Conservation (phyloP, 495 filamentous ascomycete species). For the Annulohypoxylon nitens region DNA sequence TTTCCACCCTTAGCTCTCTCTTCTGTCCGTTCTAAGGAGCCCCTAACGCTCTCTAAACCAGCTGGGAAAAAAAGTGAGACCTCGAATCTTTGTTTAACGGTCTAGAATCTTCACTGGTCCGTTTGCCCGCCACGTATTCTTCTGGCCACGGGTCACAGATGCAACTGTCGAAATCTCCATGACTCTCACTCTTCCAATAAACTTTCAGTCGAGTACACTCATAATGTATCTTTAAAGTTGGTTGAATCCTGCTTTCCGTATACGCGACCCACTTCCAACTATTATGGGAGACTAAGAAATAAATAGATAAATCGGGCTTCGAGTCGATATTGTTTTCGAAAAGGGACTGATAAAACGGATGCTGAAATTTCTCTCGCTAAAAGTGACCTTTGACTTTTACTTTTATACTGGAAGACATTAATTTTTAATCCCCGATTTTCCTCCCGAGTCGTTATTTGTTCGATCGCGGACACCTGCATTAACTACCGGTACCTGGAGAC, state of each 20-base stretch:
- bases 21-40: not conserved
- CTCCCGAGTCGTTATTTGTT: not conserved
- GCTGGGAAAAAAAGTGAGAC: slow-evolving; percentile 12
- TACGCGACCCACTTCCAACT: slow-evolving; percentile 40
- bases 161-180: slow-evolving; percentile 25
- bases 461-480: slow-evolving; percentile 18
- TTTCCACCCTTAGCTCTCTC: slow-evolving; percentile 13
- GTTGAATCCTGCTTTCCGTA: slow-evolving; percentile 20
- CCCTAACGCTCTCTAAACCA: not conserved
- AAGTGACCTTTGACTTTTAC: slow-evolving; percentile 2
- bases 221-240: slow-evolving; percentile 33
- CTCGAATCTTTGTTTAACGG: slow-evolving; percentile 17
- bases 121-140: slow-evolving; percentile 40
- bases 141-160: slow-evolving; percentile 29
- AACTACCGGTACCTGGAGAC: slow-evolving; percentile 7
- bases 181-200: slow-evolving; percentile 22
- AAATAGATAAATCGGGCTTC: slow-evolving; percentile 16
- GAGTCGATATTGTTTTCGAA: slow-evolving; percentile 31
- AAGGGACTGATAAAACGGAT: not conserved
- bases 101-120: slow-evolving; percentile 32
- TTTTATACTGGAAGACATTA: slow-evolving; percentile 18
- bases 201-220: slow-evolving; percentile 29
- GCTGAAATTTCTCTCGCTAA: not conserved
- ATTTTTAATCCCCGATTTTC: not conserved
- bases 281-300: slow-evolving; percentile 21